Conservation (phyloP, 2,329 filamentous ascomycete species). For the Bipolaris sorokiniana region DNA sequence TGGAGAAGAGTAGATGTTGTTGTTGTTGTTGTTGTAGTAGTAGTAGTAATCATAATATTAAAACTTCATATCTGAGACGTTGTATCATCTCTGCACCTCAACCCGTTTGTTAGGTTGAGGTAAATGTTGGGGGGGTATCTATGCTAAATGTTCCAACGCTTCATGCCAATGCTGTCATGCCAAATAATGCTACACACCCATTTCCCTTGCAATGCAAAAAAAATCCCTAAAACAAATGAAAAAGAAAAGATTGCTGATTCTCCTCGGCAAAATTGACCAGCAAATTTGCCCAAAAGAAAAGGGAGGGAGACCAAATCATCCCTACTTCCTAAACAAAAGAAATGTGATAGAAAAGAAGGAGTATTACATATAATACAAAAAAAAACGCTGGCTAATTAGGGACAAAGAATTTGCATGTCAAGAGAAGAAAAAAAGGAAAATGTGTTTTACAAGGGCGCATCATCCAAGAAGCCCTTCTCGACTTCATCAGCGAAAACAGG, state of each 20-base stretch:
- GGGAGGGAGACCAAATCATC: too few species aligned
- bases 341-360: not conserved
- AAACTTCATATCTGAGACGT: too few species aligned
- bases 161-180: not conserved
- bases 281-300: too few species aligned
- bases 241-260: not conserved
- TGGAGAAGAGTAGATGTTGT: not conserved
- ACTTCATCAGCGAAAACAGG: slow-evolving; percentile 20
- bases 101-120: too few species aligned
- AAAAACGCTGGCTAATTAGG: too few species aligned
- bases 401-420: too few species aligned
- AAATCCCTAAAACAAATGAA: not conserved
- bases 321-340: too few species aligned
- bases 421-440: not conserved
- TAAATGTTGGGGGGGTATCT: not conserved
- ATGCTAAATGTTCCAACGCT: slow-evolving; percentile 1
- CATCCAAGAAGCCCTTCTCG: slow-evolving; percentile 19
- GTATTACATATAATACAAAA: not conserved
- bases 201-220: not conserved
- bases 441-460: slow-evolving; percentile 13
- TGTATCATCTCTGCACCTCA: too few species aligned
- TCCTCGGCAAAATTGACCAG: too few species aligned
- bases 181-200: not conserved
- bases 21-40: too few species aligned
- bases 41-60: not conserved